Evolutionary conservation across 169 alveolate genomes (phyloP).

Genomic region (Plasmodium blacklocki): DNA sequence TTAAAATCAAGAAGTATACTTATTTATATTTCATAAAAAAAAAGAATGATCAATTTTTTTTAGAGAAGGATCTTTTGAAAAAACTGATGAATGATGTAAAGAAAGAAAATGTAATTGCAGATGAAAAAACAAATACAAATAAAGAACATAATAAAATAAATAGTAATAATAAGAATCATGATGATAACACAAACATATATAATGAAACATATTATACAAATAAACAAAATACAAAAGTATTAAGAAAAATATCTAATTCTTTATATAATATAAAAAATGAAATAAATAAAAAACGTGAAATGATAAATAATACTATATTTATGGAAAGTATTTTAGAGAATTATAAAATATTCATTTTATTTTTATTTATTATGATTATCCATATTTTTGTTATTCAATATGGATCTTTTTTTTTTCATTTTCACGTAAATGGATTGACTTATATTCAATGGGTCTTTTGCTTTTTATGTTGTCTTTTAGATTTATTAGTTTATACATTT

Average conservation of each 20-base stretch:
- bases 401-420: conserved; percentile 56
- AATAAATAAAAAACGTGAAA: background rate
- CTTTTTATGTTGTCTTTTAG: conserved; percentile 37
- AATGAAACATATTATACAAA: too few relatives aligned
- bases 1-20: background rate
- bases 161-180: too few relatives aligned
- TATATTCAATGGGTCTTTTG: conserved; percentile 40
- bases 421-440: conserved; percentile 61
- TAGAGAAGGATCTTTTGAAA: background rate
- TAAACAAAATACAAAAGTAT: too few relatives aligned
- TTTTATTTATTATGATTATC: conserved; percentile 6
- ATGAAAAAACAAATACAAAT: too few relatives aligned
- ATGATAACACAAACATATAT: too few relatives aligned
- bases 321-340: conserved; percentile 21
- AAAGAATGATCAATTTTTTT: background rate
- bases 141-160: too few relatives aligned
- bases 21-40: background rate
- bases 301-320: conserved; percentile 3
- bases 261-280: too few relatives aligned
- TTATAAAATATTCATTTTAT: conserved; percentile 22
- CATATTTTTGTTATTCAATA: conserved; percentile 40
- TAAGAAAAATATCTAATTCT: too few relatives aligned
- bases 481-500: conserved; percentile 17
- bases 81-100: too few relatives aligned
- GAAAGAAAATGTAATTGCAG: too few relatives aligned